These are phyloP conservation scores for Durotheca rogersii DNA, from an alignment of 495 filamentous ascomycete species.

Conservation along the genomic window DNA sequence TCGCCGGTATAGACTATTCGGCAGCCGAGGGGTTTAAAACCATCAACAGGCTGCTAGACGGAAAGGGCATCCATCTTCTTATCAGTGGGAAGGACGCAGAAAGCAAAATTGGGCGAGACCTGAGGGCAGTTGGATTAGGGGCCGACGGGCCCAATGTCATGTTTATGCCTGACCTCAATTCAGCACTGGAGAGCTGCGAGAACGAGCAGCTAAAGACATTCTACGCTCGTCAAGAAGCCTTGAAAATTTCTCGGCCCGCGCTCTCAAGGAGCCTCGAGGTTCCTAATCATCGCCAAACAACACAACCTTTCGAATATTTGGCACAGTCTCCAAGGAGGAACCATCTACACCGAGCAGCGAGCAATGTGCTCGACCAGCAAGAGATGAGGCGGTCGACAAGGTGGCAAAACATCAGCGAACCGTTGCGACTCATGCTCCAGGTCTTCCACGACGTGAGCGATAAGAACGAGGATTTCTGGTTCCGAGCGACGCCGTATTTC, in stretches of 20 bases:
- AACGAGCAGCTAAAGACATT: slow-evolving; percentile 90
- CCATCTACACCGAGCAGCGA: slow-evolving; percentile 76
- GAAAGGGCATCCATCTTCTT: slow-evolving; percentile 72
- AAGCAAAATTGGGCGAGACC: slow-evolving; percentile 70
- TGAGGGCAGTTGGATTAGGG: slow-evolving; percentile 79
- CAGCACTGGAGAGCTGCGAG: slow-evolving; percentile 89
- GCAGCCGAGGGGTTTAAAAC: slow-evolving; percentile 92
- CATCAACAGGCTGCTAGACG: slow-evolving; percentile 76
- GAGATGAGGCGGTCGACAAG: slow-evolving; percentile 53
- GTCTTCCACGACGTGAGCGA: slow-evolving; percentile 83
- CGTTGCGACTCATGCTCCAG: slow-evolving; percentile 86
- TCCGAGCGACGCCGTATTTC: slow-evolving; percentile 72
- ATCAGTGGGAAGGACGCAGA: slow-evolving; percentile 76
- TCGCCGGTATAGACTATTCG: slow-evolving; percentile 92
- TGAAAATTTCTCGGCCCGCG: slow-evolving; percentile 39
- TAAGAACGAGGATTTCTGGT: slow-evolving; percentile 94
- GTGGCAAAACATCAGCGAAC: slow-evolving; percentile 85
- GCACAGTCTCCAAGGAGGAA: slow-evolving; percentile 76
- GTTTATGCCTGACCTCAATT: slow-evolving; percentile 87
- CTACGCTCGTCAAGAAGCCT: slow-evolving; percentile 59
- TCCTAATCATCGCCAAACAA: slow-evolving; percentile 38
- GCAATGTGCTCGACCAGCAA: slow-evolving; percentile 60
- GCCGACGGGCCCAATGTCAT: slow-evolving; percentile 64
- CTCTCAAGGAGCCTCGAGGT: slow-evolving; percentile 53
- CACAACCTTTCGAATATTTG: slow-evolving; percentile 44